These are phyloP conservation scores for Mortierella polycephala DNA, from an alignment of 371 early-diverging fungal species.

Conservation along the genomic window DNA sequence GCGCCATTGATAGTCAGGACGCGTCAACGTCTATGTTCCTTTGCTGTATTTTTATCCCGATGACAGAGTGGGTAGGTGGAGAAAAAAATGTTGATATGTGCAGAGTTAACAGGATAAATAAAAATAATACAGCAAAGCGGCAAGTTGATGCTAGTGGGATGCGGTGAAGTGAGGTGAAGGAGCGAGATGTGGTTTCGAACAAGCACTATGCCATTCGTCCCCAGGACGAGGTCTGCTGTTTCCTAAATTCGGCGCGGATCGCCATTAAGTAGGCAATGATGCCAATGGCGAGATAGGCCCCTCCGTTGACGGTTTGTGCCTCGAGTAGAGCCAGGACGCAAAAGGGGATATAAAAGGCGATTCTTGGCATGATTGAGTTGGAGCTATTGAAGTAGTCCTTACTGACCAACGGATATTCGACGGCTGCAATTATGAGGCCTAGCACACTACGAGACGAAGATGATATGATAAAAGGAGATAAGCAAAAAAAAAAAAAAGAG, in stretches of 20 bases:
- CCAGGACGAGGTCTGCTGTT: conserved; percentile 15
- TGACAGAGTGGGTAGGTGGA: too few species aligned
- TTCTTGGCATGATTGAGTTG: conserved; percentile 25
- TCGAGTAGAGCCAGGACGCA: conserved; percentile 32
- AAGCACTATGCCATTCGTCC: conserved; percentile 28
- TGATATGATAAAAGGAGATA: neutral
- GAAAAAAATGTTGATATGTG: too few species aligned
- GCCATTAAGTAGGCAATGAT: conserved; percentile 45
- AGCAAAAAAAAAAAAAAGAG: neutral
- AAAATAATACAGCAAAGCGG: neutral
- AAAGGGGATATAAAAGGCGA: conserved; percentile 44
- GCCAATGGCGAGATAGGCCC: conserved; percentile 43
- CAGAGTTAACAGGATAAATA: too few species aligned
- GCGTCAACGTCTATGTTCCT: too few species aligned
- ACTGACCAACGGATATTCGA: conserved; percentile 39
- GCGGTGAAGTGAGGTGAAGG: neutral
- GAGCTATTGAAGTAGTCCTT: conserved; percentile 29
- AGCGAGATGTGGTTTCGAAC: neutral
- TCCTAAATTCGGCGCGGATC: conserved; percentile 37
- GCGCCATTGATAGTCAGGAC: too few species aligned
- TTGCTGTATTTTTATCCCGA: too few species aligned
- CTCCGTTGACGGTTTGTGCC: conserved; percentile 44
- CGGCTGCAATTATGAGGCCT: conserved; percentile 24
- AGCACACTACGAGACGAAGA: conserved; percentile 18
- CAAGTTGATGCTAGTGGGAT: too few species aligned